phyloP scores from a whole-genome alignment of 2,329 filamentous ascomycete genomes.

The Ophiostoma pallidulum region DNA sequence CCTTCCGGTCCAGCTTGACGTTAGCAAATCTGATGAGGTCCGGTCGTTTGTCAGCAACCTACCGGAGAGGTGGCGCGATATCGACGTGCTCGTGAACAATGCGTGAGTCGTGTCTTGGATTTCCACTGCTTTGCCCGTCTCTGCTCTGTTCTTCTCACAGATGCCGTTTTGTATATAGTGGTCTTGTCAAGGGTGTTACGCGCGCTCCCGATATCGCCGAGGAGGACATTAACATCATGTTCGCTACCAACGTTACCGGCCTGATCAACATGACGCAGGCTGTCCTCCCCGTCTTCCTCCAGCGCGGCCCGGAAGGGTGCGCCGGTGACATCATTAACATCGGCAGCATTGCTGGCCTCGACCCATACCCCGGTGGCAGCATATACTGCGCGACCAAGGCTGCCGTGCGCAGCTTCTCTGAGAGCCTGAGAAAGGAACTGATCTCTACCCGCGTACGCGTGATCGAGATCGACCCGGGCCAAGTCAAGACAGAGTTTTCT shows the following conservation, averaged over 20 bases:
- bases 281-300: constrained; percentile 74
- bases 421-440: constrained; percentile 72
- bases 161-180: constrained; percentile 38
- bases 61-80: constrained; percentile 72
- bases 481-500: constrained; percentile 91
- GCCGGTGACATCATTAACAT: constrained; percentile 91
- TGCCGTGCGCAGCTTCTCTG: constrained; percentile 76
- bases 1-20: constrained; percentile 73
- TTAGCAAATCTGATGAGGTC: constrained; percentile 70
- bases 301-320: constrained; percentile 58
- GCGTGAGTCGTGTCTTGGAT: constrained; percentile 55
- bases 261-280: constrained; percentile 96
- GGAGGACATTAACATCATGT: constrained; percentile 79
- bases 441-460: constrained; percentile 71
- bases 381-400: constrained; percentile 95
- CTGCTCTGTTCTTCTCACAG: not conserved
- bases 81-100: constrained; percentile 92
- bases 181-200: constrained; percentile 81
- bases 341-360: constrained; percentile 79
- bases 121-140: not conserved
- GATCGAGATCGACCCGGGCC: constrained; percentile 83
- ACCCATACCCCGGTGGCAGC: constrained; percentile 73
- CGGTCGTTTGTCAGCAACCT: constrained; percentile 60
- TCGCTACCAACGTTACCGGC: constrained; percentile 86
- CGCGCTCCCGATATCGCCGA: constrained; percentile 73